Conservation (phyloP, 2,329 filamentous ascomycete species). For the Arthroderma uncinatum region DNA sequence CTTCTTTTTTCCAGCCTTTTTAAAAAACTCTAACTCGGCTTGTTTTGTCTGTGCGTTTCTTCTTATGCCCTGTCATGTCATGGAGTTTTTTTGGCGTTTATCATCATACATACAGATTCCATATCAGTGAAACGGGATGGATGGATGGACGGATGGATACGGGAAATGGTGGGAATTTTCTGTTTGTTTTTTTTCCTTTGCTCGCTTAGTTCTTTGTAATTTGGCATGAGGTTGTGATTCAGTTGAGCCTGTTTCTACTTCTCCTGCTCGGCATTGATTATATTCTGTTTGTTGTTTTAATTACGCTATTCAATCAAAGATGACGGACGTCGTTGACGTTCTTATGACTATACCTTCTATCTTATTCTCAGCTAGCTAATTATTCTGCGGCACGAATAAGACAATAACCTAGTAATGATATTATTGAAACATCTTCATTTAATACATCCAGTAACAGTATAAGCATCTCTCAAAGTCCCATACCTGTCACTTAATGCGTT, state of each 20-base stretch:
- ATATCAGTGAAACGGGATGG: slow-evolving; percentile 1
- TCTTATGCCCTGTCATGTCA: not conserved
- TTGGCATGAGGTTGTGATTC: not conserved
- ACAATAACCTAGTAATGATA: too few relatives aligned
- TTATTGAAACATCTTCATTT: too few relatives aligned
- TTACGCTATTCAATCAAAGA: not conserved
- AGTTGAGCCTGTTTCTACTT: not conserved
- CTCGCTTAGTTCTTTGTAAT: not conserved
- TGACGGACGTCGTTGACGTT: not conserved
- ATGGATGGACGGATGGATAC: not conserved
- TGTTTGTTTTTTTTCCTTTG: too few relatives aligned
- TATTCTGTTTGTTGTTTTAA: not conserved
- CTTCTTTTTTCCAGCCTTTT: too few relatives aligned
- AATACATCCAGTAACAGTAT: too few relatives aligned
- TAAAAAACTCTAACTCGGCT: too few relatives aligned
- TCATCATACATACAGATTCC: not conserved
- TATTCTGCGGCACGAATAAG: too few relatives aligned
- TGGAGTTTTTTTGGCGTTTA: not conserved
- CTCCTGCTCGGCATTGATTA: not conserved
- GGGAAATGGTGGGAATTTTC: not conserved
- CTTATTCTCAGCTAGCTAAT: too few relatives aligned
- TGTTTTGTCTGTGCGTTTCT: not conserved
- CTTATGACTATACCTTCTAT: too few relatives aligned
- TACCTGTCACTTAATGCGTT: too few relatives aligned
- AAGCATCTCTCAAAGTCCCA: too few relatives aligned